These are phyloP conservation scores for Setaria italica DNA, from an alignment of 202 grass and related monocot species.

Conservation along the genomic window DNA sequence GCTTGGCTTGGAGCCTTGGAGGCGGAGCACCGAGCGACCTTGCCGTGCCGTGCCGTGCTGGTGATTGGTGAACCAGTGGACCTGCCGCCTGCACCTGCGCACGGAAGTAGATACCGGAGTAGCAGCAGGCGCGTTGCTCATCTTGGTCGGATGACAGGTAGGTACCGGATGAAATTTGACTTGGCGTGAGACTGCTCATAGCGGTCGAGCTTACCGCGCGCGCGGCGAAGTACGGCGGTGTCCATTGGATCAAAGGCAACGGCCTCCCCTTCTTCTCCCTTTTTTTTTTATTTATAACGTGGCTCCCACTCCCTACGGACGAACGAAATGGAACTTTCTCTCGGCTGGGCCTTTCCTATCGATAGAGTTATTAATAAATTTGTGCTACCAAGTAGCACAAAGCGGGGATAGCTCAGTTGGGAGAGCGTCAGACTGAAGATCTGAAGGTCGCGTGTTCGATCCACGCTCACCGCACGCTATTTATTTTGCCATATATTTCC, in stretches of 20 bases:
- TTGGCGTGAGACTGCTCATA: background rate
- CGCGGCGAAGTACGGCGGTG: too few species aligned
- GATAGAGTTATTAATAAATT: too few species aligned
- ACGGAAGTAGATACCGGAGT: background rate
- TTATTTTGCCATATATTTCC: background rate
- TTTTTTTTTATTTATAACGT: too few species aligned
- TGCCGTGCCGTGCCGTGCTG: background rate
- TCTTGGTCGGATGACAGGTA: background rate
- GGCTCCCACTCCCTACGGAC: too few species aligned
- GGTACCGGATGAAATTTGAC: background rate
- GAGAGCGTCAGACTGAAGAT: conserved; percentile 99
- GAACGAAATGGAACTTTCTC: too few species aligned
- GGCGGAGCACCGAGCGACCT: background rate
- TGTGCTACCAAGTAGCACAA: too few species aligned
- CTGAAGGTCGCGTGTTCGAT: conserved; percentile 98
- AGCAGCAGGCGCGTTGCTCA: background rate
- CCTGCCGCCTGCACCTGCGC: background rate
- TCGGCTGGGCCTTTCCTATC: too few species aligned
- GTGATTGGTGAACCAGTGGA: background rate
- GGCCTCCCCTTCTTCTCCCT: too few species aligned
- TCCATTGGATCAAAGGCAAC: too few species aligned
- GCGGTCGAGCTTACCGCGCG: too few species aligned
- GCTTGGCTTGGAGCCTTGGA: background rate
- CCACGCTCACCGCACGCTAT: conserved; percentile 62
- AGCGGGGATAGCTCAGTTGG: conserved; percentile 94